Evolutionary conservation across 257 asterid species (phyloP).

Genomic region (Cruciata laevipes): DNA sequence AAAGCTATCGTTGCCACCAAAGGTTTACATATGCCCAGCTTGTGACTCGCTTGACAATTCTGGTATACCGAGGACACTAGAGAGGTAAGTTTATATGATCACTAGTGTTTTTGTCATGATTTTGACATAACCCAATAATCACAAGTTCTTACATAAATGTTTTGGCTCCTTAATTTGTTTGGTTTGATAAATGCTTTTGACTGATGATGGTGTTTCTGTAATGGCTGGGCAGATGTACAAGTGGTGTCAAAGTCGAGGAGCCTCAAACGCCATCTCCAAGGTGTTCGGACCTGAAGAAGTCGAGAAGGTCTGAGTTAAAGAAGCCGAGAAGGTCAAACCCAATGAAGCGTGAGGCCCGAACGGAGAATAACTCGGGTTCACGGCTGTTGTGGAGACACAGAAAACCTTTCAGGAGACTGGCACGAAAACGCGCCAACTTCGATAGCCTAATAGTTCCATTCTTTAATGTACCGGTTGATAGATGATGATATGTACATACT

Average conservation of each 20-base stretch:
- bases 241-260: conserved; percentile 47
- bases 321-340: conserved; percentile 28
- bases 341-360: conserved; percentile 14
- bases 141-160: neutral
- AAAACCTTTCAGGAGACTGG: conserved; percentile 62
- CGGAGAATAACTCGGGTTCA: conserved; percentile 19
- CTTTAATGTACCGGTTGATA: neutral
- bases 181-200: no score
- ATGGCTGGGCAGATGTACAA: conserved; percentile 34
- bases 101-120: neutral
- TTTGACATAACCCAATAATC: no score
- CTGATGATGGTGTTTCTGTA: neutral
- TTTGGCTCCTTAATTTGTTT: no score
- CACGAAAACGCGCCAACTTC: conserved; percentile 48
- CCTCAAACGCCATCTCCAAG: conserved; percentile 81
- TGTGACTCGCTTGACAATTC: conserved; percentile 45
- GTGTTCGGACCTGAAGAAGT: conserved; percentile 35
- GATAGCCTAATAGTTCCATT: neutral
- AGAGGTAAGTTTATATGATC: conserved; percentile 33
- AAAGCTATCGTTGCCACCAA: conserved; percentile 59
- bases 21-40: conserved; percentile 82
- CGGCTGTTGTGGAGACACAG: conserved; percentile 58
- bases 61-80: conserved; percentile 27
- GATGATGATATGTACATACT: no score
- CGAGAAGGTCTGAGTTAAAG: conserved; percentile 29